These are phyloP conservation scores for Leccinum disarticulatum DNA, from an alignment of 768 basidiomycete species.

Conservation along the genomic window DNA sequence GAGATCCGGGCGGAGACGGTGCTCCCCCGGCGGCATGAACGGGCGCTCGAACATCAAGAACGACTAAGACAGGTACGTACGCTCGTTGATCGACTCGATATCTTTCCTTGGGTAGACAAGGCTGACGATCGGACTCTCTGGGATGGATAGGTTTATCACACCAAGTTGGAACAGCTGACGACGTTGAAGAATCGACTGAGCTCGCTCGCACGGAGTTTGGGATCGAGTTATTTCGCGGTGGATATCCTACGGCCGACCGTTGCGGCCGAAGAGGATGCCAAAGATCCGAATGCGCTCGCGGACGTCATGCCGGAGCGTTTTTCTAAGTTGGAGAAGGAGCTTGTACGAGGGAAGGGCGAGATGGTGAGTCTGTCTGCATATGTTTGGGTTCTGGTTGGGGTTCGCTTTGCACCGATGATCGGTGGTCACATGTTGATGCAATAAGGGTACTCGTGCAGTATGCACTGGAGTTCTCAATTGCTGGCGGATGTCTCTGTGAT, in stretches of 20 bases:
- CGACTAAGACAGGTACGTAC: slow-evolving; percentile 72
- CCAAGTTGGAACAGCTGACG: slow-evolving; percentile 72
- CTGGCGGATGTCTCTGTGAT: neutral
- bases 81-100: neutral
- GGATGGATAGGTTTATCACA: slow-evolving; percentile 58
- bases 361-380: slow-evolving; percentile 50
- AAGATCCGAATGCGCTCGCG: slow-evolving; percentile 43
- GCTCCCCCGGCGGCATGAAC: slow-evolving; percentile 69
- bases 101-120: neutral
- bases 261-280: slow-evolving; percentile 42
- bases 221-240: slow-evolving; percentile 52
- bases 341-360: slow-evolving; percentile 84
- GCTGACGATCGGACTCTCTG: neutral
- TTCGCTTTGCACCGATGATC: neutral
- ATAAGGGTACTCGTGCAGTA: neutral
- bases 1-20: slow-evolving; percentile 73
- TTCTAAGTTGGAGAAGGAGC: slow-evolving; percentile 77
- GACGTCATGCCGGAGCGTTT: slow-evolving; percentile 85
- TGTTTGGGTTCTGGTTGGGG: neutral
- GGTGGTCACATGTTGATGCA: neutral
- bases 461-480: neutral
- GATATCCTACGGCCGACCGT: slow-evolving; percentile 54
- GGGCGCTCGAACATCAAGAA: slow-evolving; percentile 70
- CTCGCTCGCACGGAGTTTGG: slow-evolving; percentile 58
- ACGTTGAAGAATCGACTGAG: slow-evolving; percentile 68